Percentiles rank a stretch among this genome's conserved stretches.
Conservation (phyloP, 192 early-diverging fungal species). For the Paraglomus brasilianum region DNA sequence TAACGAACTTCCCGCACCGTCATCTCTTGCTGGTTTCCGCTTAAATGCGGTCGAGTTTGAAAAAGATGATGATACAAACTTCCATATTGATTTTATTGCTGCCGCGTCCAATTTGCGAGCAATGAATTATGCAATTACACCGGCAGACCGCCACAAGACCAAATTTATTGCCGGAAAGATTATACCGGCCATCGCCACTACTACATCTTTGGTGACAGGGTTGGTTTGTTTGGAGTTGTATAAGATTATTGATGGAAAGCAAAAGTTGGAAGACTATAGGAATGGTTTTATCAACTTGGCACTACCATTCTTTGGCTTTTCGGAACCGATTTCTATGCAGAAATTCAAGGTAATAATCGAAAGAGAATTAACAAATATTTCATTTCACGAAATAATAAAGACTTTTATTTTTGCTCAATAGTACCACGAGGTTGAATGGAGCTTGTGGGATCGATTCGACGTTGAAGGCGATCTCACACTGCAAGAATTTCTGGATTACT, state of each 20-base stretch:
- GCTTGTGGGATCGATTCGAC: slow-evolving; percentile 95
- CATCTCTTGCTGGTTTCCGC: slow-evolving; percentile 80
- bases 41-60: slow-evolving; percentile 94
- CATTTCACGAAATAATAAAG: not conserved
- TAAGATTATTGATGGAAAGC: slow-evolving; percentile 81
- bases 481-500: slow-evolving; percentile 84
- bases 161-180: slow-evolving; percentile 92
- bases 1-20: slow-evolving; percentile 69
- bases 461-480: slow-evolving; percentile 82
- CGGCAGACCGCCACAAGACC: slow-evolving; percentile 76
- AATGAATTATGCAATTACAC: slow-evolving; percentile 72
- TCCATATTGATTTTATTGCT: slow-evolving; percentile 99
- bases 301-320: slow-evolving; percentile 98
- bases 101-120: slow-evolving; percentile 95
- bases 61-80: slow-evolving; percentile 99
- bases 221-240: slow-evolving; percentile 96
- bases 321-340: slow-evolving; percentile 92
- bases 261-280: slow-evolving; percentile 94
- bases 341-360: slow-evolving; percentile 56
- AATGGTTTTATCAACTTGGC: slow-evolving; percentile 99
- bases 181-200: slow-evolving; percentile 92
- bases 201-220: slow-evolving; percentile 95
- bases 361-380: not conserved
- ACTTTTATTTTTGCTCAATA: not conserved
- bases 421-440: slow-evolving; percentile 86